Conservation (phyloP, 768 basidiomycete species). For the Nidula microcarpa region DNA sequence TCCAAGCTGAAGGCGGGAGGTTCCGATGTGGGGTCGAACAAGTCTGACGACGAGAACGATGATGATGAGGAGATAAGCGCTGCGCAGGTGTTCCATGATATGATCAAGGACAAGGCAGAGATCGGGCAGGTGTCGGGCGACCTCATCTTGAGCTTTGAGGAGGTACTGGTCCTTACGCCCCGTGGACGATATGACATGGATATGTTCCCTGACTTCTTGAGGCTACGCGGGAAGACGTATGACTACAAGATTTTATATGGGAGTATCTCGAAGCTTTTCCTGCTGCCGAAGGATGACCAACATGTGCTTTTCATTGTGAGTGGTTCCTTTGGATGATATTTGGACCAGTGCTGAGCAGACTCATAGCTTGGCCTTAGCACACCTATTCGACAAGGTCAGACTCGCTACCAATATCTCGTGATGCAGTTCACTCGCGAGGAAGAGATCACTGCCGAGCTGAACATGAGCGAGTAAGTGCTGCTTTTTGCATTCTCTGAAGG, state of each 20-base stretch:
- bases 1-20: constrained; percentile 51
- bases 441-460: constrained; percentile 93
- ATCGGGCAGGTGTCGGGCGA: constrained; percentile 91
- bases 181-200: constrained; percentile 97
- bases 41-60: constrained; percentile 66
- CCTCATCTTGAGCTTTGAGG: constrained; percentile 91
- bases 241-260: constrained; percentile 96
- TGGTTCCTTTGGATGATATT: constrained; percentile 5
- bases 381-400: constrained; percentile 97
- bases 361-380: constrained; percentile 81
- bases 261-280: constrained; percentile 84
- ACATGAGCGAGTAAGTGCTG: constrained; percentile 76
- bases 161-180: constrained; percentile 91
- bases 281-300: constrained; percentile 94
- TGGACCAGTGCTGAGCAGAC: constrained; percentile 1
- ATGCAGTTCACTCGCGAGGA: constrained; percentile 98
- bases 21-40: constrained; percentile 73
- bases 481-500: neutral
- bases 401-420: constrained; percentile 94
- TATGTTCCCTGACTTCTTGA: constrained; percentile 93
- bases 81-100: constrained; percentile 95
- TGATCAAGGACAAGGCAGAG: constrained; percentile 93
- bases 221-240: constrained; percentile 97
- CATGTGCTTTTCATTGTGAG: constrained; percentile 93
- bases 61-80: constrained; percentile 83